Base-by-base conservation (phyloP, 371 early-diverging fungal species). In the Mucor saturninus region DNA sequence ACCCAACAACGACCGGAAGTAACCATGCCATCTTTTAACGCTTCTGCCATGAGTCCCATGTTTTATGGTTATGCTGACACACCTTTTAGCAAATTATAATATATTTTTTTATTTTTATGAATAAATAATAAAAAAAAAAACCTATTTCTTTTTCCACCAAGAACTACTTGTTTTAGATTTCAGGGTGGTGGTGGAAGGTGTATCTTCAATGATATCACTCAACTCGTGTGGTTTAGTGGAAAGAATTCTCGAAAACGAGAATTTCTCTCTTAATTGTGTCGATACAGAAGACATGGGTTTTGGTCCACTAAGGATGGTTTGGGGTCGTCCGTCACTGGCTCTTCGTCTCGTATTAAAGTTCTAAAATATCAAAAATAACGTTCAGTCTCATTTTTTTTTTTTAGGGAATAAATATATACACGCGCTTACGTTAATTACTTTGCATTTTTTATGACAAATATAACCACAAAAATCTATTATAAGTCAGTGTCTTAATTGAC, bases 381-480 rank as follows among this genome's bases (percentile, higher is more conserved):
- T 21, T 21, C 21, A 21, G 21, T 21, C 1, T 21, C 21, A 21
- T 21, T 21, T 21, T 21, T 21, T 21, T 21, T 21, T 21, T 21
- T 21, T 21, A 21, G 21, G 21, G 21, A 21, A 21, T 0, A 21
- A 21, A 21, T 21, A 21, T 21, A 21, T 21, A 21, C 21, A 21
- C 21, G 21, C 21, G 21, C 48, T 59, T 54, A 49, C 38, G 40
- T 31, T 40, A 40, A 32, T 43, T 40, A 60, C 43, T 40, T 73
- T 75, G 52, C 81, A 81, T 51, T 72, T 67, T 30, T 73, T 74
- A 65, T 81, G 81, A 48, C 81, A 76, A 30, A 81, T 72, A 28
- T 73, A 72, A 14, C 74, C 75, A 60, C 81, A 67, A 35, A 67
- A 67, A 37, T 67, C 67, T 78, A 73, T 75, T 43, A 43, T 43